Percentiles rank a stretch among this genome's conserved stretches.
Evolutionary conservation across 78 protist genomes (phyloP).

Genomic region (Monosiga brevicollis): DNA sequence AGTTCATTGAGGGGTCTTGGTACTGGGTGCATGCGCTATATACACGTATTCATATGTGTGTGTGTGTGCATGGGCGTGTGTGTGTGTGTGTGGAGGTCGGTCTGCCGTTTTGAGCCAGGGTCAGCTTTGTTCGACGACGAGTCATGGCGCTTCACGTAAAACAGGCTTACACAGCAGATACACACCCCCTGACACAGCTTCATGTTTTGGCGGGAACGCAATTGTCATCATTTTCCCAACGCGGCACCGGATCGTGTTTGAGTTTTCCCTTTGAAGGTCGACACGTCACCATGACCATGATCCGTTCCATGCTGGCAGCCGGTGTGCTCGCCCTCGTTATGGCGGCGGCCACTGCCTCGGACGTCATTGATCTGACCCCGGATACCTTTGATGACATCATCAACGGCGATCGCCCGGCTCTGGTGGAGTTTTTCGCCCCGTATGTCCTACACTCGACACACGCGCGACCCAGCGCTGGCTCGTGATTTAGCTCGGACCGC

Average conservation of each 20-base stretch:
- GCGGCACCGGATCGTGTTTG: not conserved
- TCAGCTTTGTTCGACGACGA: not conserved
- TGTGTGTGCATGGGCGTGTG: too few species aligned
- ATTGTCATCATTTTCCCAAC: not conserved
- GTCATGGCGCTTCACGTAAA: not conserved
- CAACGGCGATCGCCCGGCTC: not conserved
- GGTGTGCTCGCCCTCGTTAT: not conserved
- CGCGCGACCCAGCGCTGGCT: too few species aligned
- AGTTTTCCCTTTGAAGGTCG: not conserved
- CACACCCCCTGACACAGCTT: not conserved
- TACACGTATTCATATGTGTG: too few species aligned
- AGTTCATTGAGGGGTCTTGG: slow-evolving; percentile 27
- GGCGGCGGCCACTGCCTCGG: not conserved
- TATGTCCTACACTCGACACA: too few species aligned
- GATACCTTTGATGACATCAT: not conserved
- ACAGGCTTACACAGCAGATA: not conserved
- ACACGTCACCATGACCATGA: not conserved
- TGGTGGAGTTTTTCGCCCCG: slow-evolving; percentile 52
- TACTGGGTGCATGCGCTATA: not conserved
- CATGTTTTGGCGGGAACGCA: not conserved
- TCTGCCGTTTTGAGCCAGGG: not conserved
- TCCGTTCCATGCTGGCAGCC: not conserved
- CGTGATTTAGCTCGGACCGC: too few species aligned
- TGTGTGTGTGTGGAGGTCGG: too few species aligned
- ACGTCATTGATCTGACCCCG: not conserved